Evolutionary conservation across 139 green algal genomes (phyloP).

Genomic region (Picochlorum sp.): DNA sequence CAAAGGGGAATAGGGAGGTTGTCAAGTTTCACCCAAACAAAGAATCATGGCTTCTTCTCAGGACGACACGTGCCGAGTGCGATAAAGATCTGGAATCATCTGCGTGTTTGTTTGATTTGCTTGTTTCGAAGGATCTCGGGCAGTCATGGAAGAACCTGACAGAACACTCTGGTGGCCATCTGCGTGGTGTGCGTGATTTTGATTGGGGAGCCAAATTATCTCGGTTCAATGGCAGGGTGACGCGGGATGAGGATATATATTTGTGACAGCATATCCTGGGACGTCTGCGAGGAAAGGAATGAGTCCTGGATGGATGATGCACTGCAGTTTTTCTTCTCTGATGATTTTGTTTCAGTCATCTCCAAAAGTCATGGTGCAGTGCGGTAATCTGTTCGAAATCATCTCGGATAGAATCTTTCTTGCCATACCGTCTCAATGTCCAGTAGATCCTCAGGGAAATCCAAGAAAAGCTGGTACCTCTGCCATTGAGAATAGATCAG

Average conservation of each 20-base stretch:
- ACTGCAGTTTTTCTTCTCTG: constrained; percentile 72
- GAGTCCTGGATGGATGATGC: constrained; percentile 72
- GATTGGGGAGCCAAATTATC: constrained; percentile 72
- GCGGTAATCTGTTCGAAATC: constrained; percentile 92
- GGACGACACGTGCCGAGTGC: constrained; percentile 34
- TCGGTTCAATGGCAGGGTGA: constrained; percentile 21
- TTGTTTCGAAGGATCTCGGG: constrained; percentile 55
- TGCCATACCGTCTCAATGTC: constrained; percentile 64
- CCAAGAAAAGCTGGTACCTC: constrained; percentile 18
- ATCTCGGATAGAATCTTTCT: constrained; percentile 59
- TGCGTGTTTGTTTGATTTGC: constrained; percentile 56
- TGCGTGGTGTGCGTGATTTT: constrained; percentile 85
- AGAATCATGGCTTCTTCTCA: constrained; percentile 38
- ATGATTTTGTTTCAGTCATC: constrained; percentile 62
- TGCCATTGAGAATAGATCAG: constrained; percentile 23
- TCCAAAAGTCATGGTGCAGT: constrained; percentile 54
- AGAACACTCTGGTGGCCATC: constrained; percentile 41
- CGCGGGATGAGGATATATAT: constrained; percentile 55
- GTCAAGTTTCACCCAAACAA: constrained; percentile 35
- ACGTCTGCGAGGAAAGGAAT: constrained; percentile 9
- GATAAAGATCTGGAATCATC: constrained; percentile 10
- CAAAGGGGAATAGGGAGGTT: constrained; percentile 26
- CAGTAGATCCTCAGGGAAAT: constrained; percentile 49
- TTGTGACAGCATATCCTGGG: constrained; percentile 74
- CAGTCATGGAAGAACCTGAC: constrained; percentile 76